Evolutionary conservation across 2,329 filamentous ascomycete species (phyloP), one percentile per base, ranked within the genome.

Genomic region (Ophiosphaerella korrae): DNA sequence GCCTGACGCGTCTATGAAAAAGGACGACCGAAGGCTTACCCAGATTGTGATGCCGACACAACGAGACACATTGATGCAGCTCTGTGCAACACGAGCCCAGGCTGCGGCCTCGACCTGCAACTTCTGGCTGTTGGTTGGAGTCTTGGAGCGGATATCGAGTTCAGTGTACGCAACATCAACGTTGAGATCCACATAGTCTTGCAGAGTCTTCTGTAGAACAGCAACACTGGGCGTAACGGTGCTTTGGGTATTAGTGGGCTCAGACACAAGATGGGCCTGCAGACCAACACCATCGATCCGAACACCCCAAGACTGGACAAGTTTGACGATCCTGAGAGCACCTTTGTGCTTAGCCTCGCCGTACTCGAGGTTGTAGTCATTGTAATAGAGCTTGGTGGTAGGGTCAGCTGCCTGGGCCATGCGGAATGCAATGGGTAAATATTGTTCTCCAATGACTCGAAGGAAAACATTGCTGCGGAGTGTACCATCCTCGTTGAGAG

Each of bases 321-420:
- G 64, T 50, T 72, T 70, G 46, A 75, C 69, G 38, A 75, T 64
- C 36, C 60, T 52, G 21, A 68, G 58, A 3, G 69, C 68, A 8
- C 67, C 69, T 33, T 49, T 56, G 42, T 67, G 53, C 48, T 78
- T 79, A 2, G 77, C 75, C 3, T 79, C 78, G 11, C 77, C 75
- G 11, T 72, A 76, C 68, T 87, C 85, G 56, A 86, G 80, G 73
- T 84, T 86, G 76, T 86, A 87, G 69, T 85, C 82, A 65, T 85
- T 85, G 73, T 83, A 82, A 67, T 82, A 85, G 37, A 88, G 77
- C 75, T 86, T 86, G 26, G 82, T 77, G 16, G 72, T 62, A 1
- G 83, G 80, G 58, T 86, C 84, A 2, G 82, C 82, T 7, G 76
- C 75, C n/a, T 77, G 77, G 3, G 84, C 84, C 1, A 82, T 77